phyloP scores from a whole-genome alignment of 2,329 filamentous ascomycete genomes.

The Aspergillus fijiensis region DNA sequence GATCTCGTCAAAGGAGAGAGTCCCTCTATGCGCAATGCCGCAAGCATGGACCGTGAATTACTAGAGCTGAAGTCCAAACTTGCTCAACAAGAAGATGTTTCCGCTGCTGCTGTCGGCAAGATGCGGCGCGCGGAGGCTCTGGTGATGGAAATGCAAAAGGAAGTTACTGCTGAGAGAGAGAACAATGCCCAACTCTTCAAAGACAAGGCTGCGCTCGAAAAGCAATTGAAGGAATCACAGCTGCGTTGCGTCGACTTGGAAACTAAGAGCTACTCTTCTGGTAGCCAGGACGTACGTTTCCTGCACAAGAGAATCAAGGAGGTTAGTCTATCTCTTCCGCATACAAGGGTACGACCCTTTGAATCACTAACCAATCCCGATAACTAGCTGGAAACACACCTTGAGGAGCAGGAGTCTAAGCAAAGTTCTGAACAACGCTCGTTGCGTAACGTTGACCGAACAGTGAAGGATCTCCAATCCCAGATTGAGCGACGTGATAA shows the following conservation, averaged over 20 bases:
- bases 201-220: constrained; percentile 86
- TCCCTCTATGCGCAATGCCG: constrained; percentile 84
- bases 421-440: constrained; percentile 80
- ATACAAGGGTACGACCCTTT: background rate
- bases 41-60: constrained; percentile 82
- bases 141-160: constrained; percentile 85
- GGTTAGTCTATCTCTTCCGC: constrained; percentile 54
- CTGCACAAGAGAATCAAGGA: constrained; percentile 92
- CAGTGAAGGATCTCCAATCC: constrained; percentile 85
- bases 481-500: constrained; percentile 95
- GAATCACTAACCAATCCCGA: constrained; percentile 21
- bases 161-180: constrained; percentile 83
- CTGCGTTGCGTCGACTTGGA: constrained; percentile 88
- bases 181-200: constrained; percentile 77
- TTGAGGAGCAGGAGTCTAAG: constrained; percentile 78
- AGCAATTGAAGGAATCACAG: constrained; percentile 85
- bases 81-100: constrained; percentile 91
- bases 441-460: constrained; percentile 88
- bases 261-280: constrained; percentile 93
- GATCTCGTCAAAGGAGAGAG: constrained; percentile 82
- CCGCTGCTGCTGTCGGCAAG: constrained; percentile 88
- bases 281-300: constrained; percentile 93
- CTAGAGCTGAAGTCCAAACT: constrained; percentile 84
- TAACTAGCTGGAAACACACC: constrained; percentile 75
- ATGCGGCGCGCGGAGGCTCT: constrained; percentile 93